Base-by-base conservation (phyloP, 148 eudicot genomes). In the Polygonum maritimum region DNA sequence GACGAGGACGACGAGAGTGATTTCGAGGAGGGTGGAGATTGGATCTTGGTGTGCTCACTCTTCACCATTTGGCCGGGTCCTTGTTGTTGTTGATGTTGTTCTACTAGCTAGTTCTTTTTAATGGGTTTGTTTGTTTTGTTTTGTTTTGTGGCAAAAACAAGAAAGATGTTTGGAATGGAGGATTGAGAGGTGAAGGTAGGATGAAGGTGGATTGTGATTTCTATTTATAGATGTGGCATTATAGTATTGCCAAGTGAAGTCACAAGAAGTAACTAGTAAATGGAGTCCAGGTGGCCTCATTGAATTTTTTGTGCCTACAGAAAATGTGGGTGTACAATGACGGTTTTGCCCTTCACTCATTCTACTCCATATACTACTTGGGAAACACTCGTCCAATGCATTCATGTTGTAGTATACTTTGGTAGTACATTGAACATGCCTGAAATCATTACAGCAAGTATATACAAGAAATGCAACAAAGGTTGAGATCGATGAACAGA, bases 11-110 rank as follows among this genome's bases (percentile, higher is more conserved):
- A 74, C 3, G 48, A 33, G 47, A 39, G 73, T 80, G 76, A 52
- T 51, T 74, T 77, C 75, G 80, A 79, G 41, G 80, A 79, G 41
- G 79, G 35, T 74, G 73, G 80, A 45, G 84, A 58, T 74, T 83
- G 81, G 69, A 76, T 79, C 76, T 83, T 86, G 47, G 47, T 7
- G 51, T 54, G 78, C 83, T 91, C 96, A 41, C 83, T 69, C 84
- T 87, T 91, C 79, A 89, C 89, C 96, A 86, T 87, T 78, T 40
- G 18, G 55, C 14, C 18, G 4, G 13, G 6, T 16, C 16, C 0
- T 16, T 54, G 60, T 12, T 54, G 49, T 48, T 48, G 14, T 47
- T 47, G 15, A 10, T 47, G 49, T 54, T 54, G 22, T 54, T 54
- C 0, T 26, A 26, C 31, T 26, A 26, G 31, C 8, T 54, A 3